Conservation (phyloP, 768 basidiomycete species). For the Hortiboletus flavorubellus region DNA sequence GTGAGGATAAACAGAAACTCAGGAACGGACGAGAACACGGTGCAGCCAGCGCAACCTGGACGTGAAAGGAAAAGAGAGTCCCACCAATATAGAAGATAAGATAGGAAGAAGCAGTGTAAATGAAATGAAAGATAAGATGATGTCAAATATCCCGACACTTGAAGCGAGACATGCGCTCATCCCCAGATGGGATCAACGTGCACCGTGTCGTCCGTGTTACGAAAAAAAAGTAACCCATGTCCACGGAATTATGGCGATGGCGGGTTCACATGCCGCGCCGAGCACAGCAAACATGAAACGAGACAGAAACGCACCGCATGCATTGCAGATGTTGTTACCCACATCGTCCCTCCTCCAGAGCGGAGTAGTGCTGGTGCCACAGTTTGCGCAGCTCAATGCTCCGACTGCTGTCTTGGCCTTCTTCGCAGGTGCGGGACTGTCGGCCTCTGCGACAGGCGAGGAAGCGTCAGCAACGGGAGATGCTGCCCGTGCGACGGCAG, state of each 20-base stretch:
- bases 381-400: conserved; percentile 82
- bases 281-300: conserved; percentile 25
- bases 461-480: conserved; percentile 35
- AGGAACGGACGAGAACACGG: neutral
- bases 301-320: conserved; percentile 68
- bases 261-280: conserved; percentile 20
- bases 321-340: conserved; percentile 93
- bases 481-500: conserved; percentile 15
- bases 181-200: conserved; percentile 24
- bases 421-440: conserved; percentile 31
- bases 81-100: conserved; percentile 22
- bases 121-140: conserved; percentile 22
- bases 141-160: conserved; percentile 6
- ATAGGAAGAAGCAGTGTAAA: conserved; percentile 16
- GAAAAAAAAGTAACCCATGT: conserved; percentile 16
- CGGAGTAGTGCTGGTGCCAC: conserved; percentile 86
- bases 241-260: conserved; percentile 10
- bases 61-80: conserved; percentile 16
- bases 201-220: conserved; percentile 17
- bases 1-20: neutral
- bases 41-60: neutral
- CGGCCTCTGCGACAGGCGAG: conserved; percentile 31
- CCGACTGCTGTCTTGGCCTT: conserved; percentile 49
- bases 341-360: conserved; percentile 88
- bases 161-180: conserved; percentile 21